Evolutionary conservation across 306 rosid genomes (phyloP), one percentile per base, ranked within the genome.

Genomic region (Cicer judaicum): DNA sequence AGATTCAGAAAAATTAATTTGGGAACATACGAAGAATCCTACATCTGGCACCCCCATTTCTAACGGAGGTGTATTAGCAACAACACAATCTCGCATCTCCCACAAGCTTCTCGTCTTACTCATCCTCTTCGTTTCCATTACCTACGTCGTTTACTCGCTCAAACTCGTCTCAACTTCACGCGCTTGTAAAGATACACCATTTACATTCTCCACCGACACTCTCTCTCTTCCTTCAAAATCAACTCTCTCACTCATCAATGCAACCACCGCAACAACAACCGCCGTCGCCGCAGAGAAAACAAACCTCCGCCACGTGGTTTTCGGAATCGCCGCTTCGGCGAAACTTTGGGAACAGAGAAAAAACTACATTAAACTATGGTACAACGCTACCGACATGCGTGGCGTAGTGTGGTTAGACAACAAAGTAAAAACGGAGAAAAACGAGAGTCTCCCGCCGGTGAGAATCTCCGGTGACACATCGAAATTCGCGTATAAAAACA

Each of bases 291-390:
- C 7, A 13, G 48, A 12, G 19, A 80, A 14, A 8, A 91, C 98
- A 7, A 84, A 85, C 24, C 83, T 89, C 76, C 82, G 82, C 5
- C 92, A 92, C 67, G 55, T 95, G 0, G 93, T 89, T 3, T 95
- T 95, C 83, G 99, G 99, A 14, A 92, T 95, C 82, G 98, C 99
- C 0, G 98, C 99, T 1, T 95, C 99, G 36, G 85, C 97, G 1
- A 95, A 89, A 82, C 91, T 95, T 1, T 95, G 99, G 99, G 68
- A 81, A 12, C 82, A 87, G 75, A 78, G 99, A 44, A 92, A 90
- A 79, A 82, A 84, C 85, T 95, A 95, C 89, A 92, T 92, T 82
- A 90, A 88, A 80, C 96, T 95, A 16, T 95, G 99, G 99, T 95
- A 87, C 85, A 83, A 75, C 40, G 80, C 92, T 5, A 36, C 46